Evolutionary conservation across 352 stramenopile genomes (phyloP).

Genomic region (Phytophthora pseudosyringae): DNA sequence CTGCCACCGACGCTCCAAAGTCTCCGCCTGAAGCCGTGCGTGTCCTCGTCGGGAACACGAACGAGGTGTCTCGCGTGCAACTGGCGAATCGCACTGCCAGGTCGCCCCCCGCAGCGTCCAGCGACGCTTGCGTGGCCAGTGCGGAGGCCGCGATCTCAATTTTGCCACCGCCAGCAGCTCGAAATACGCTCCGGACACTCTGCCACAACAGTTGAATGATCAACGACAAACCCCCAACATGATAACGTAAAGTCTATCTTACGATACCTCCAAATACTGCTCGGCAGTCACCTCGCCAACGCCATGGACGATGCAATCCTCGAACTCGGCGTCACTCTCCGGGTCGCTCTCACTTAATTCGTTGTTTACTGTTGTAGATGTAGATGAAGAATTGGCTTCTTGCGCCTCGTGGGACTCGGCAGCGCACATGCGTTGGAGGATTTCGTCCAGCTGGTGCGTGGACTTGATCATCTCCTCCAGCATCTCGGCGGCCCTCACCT

Average conservation of each 20-base stretch:
- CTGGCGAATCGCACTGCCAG: conserved; percentile 9
- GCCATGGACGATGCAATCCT: conserved; percentile 10
- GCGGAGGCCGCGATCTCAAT: not conserved
- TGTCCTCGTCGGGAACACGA: conserved; percentile 2
- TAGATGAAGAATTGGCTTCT: not conserved
- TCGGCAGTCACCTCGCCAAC: not conserved
- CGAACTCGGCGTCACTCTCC: conserved; percentile 5
- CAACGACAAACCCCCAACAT: not conserved
- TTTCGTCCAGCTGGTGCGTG: conserved; percentile 49
- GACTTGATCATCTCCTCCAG: conserved; percentile 37
- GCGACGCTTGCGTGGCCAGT: not conserved
- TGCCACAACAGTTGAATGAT: not conserved
- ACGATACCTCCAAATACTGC: conserved; percentile 13
- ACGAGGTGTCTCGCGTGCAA: conserved; percentile 21
- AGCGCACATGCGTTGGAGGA: conserved; percentile 54
- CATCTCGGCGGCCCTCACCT: conserved; percentile 10
- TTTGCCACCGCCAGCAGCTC: not conserved
- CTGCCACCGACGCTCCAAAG: not conserved
- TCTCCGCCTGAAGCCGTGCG: not conserved
- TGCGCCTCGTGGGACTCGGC: not conserved
- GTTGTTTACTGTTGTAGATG: not conserved
- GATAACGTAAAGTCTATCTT: no score
- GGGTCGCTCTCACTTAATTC: not conserved
- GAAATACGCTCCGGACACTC: conserved; percentile 6
- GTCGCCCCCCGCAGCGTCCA: not conserved